These are phyloP conservation scores for Cornus suecica DNA, from an alignment of 148 eudicot species.

Conservation along the genomic window DNA sequence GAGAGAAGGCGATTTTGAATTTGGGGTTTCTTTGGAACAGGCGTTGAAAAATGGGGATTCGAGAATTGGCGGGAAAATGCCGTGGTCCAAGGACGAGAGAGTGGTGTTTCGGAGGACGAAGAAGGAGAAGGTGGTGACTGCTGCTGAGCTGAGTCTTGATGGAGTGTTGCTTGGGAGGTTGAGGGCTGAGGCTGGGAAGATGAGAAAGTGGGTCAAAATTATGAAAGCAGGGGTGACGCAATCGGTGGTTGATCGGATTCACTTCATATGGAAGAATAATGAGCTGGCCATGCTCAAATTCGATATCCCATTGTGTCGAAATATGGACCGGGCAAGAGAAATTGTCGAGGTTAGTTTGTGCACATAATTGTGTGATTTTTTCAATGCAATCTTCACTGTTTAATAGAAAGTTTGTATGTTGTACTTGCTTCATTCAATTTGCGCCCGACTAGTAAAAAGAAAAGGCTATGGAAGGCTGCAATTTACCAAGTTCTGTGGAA, in stretches of 20 bases:
- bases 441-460: neutral
- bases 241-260: slow-evolving; percentile 67
- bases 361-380: no score
- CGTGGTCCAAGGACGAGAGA: slow-evolving; percentile 64
- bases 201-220: slow-evolving; percentile 85
- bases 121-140: slow-evolving; percentile 58
- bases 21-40: slow-evolving; percentile 38
- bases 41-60: slow-evolving; percentile 17
- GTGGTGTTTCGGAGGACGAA: slow-evolving; percentile 49
- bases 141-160: slow-evolving; percentile 71
- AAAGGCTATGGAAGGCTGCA: neutral
- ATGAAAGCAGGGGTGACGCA: slow-evolving; percentile 79
- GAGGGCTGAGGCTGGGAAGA: slow-evolving; percentile 58
- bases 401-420: no score
- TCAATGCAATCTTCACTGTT: neutral
- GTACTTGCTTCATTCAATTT: neutral
- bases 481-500: neutral
- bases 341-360: slow-evolving; percentile 70
- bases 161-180: slow-evolving; percentile 61
- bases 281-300: slow-evolving; percentile 82
- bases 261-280: slow-evolving; percentile 57
- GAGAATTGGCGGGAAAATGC: slow-evolving; percentile 43
- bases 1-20: slow-evolving; percentile 27
- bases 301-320: slow-evolving; percentile 73
- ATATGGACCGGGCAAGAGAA: slow-evolving; percentile 90